Percentiles rank a stretch among this genome's conserved stretches.
phyloP scores from a whole-genome alignment of 2,329 filamentous ascomycete species.

The Graphilbum fragrans region DNA sequence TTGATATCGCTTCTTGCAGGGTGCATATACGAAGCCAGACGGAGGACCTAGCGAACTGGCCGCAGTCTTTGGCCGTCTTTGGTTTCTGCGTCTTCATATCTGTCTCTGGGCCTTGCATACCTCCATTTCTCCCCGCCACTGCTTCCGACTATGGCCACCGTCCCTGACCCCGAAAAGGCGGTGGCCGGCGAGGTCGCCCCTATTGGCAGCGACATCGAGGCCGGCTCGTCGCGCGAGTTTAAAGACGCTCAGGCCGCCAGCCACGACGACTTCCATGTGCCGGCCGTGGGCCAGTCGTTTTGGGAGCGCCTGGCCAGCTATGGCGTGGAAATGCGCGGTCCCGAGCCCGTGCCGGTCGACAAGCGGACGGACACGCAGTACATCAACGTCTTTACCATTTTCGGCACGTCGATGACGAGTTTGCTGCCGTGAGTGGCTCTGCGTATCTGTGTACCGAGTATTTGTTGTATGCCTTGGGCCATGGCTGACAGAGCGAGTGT shows the following conservation, averaged over 20 bases:
- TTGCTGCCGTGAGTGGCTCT: constrained; percentile 25
- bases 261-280: constrained; percentile 5
- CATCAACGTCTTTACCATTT: constrained; percentile 33
- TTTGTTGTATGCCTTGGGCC: not conserved
- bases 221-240: constrained; percentile 1
- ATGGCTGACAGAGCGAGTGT: constrained; percentile 39
- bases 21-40: too few relatives aligned
- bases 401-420: constrained; percentile 34
- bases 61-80: too few relatives aligned
- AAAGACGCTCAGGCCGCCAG: not conserved
- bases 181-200: too few relatives aligned
- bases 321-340: constrained; percentile 28
- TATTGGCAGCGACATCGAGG: too few relatives aligned
- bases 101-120: too few relatives aligned
- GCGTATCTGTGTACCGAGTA: not conserved
- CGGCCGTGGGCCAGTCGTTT: constrained; percentile 1
- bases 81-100: too few relatives aligned
- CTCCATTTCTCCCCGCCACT: too few relatives aligned
- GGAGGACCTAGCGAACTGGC: too few relatives aligned
- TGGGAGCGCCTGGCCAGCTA: constrained; percentile 2
- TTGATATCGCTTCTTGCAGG: too few relatives aligned
- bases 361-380: constrained; percentile 27
- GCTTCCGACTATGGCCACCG: too few relatives aligned
- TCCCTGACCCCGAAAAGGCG: too few relatives aligned
- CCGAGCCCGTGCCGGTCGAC: constrained; percentile 29